phyloP scores from a whole-genome alignment of 2,329 filamentous ascomycete species.

The Teratosphaeria zuluensis region DNA sequence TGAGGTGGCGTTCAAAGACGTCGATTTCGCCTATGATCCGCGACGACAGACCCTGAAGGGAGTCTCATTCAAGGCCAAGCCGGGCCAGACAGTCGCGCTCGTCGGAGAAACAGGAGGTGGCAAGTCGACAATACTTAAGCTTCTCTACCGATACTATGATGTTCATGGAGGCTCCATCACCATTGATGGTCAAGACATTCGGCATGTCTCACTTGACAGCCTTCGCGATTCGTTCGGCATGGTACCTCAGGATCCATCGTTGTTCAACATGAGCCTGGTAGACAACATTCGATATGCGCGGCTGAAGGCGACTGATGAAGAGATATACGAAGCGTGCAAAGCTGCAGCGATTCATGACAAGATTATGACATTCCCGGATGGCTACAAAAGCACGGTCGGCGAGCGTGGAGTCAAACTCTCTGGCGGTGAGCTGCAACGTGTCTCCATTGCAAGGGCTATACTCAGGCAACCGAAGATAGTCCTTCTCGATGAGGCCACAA shows the following conservation, averaged over 20 bases:
- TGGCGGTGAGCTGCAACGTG: conserved; percentile 75
- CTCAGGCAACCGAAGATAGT: conserved; percentile 57
- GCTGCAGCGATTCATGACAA: conserved; percentile 56
- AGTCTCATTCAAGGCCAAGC: conserved; percentile 39
- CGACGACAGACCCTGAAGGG: conserved; percentile 43
- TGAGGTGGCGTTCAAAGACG: conserved; percentile 44
- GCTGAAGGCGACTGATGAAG: conserved; percentile 50
- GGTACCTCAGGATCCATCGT: conserved; percentile 53
- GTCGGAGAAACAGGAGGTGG: conserved; percentile 55
- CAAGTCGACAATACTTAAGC: conserved; percentile 53
- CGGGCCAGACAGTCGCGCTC: conserved; percentile 49
- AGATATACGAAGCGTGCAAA: conserved; percentile 51
- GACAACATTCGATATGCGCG: conserved; percentile 57
- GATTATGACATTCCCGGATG: conserved; percentile 51
- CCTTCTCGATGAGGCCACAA: conserved; percentile 68
- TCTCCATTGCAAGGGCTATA: conserved; percentile 65
- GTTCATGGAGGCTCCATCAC: conserved; percentile 44
- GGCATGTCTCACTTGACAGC: conserved; percentile 47
- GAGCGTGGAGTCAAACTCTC: conserved; percentile 70
- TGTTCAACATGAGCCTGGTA: conserved; percentile 56
- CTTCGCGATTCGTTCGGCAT: conserved; percentile 51
- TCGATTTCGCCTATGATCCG: conserved; percentile 47
- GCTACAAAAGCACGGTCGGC: conserved; percentile 65
- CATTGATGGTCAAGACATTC: conserved; percentile 52
- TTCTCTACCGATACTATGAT: conserved; percentile 53